Evolutionary conservation across 352 stramenopile genomes (phyloP), one percentile per base, ranked within the genome.

Genomic region (Phytophthora agathidicida): DNA sequence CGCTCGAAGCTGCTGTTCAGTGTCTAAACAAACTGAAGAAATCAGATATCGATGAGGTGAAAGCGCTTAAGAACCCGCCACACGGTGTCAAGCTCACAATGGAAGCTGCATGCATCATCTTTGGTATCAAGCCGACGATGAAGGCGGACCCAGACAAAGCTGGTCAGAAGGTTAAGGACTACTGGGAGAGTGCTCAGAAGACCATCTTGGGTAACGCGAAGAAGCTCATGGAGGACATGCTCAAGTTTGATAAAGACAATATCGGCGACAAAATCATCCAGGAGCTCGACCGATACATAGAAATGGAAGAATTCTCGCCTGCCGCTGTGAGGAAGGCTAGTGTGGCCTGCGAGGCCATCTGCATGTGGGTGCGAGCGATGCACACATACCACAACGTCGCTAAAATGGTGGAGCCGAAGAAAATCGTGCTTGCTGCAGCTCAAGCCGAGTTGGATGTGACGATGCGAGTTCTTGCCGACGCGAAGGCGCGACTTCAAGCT

Each of bases 331-430:
- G 91, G 24, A 97, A 97, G 56, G 91, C 91, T 2, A 97, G 88
- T 33, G 86, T 93, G 4, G 92, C 92, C 1, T 98, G 92, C 44
- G 91, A 96, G 44, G 92, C 92, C 4, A 97, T 98, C 60, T 98
- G 92, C 51, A 96, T 98, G 89, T 98, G 92, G 92, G 88, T 96
- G 7, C 83, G 91, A 9, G 92, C 92, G 7, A 98, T 97, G 92
- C 87, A 97, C 72, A 97, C 87, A 37, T 98, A 97, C 65, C 77
- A 97, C 66, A 93, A 91, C 24, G 85, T 98, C 2, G 89, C 91
- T 4, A 90, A 96, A 39, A 83, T 96, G 60, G 92, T 98, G n/a
- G 92, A 97, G 41, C 92, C 92, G 0, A 98, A 98, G 83, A 94
- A 96, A 27, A 60, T 94, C 8, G 84, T 92, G 7, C 68, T 98